A percentile compares a stretch with the other conserved stretches of the same genome.
Evolutionary conservation across 2,329 filamentous ascomycete genomes (phyloP).

Genomic region (Fusarium nisikadoi): DNA sequence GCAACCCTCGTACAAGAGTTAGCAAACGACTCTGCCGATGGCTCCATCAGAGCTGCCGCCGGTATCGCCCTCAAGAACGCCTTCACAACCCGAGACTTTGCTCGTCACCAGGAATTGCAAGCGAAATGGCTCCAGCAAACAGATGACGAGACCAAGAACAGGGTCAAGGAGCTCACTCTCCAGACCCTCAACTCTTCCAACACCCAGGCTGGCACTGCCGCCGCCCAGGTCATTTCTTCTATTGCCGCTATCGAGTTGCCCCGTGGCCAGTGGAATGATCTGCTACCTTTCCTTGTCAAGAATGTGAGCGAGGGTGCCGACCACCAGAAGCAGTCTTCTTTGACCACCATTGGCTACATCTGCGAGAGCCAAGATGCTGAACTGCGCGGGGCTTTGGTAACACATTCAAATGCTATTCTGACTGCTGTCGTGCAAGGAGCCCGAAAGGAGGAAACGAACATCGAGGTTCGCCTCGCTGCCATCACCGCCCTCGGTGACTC

Average conservation of each 20-base stretch:
- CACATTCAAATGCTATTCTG: constrained; percentile 96
- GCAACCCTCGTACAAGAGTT: constrained; percentile 92
- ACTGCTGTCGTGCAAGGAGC: constrained; percentile 98
- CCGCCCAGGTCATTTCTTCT: constrained; percentile 94
- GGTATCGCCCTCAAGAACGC: constrained; percentile 98
- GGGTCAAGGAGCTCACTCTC: constrained; percentile 90
- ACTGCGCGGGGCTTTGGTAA: constrained; percentile 80
- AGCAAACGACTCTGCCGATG: constrained; percentile 85
- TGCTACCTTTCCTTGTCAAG: constrained; percentile 89
- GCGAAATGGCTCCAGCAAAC: constrained; percentile 91
- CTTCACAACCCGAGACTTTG: constrained; percentile 91
- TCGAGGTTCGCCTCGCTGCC: constrained; percentile 89
- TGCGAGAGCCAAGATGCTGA: constrained; percentile 95
- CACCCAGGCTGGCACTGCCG: constrained; percentile 84
- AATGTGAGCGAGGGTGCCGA: constrained; percentile 89
- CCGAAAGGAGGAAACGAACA: constrained; percentile 93
- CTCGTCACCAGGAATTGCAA: constrained; percentile 89
- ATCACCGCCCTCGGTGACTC: constrained; percentile 96
- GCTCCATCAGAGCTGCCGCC: constrained; percentile 90
- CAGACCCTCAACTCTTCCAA: constrained; percentile 85
- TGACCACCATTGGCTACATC: constrained; percentile 97
- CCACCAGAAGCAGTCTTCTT: constrained; percentile 91
- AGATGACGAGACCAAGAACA: constrained; percentile 81
- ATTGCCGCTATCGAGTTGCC: constrained; percentile 96
- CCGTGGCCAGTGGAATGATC: constrained; percentile 89